A percentile compares a stretch with the other conserved stretches of the same genome.
Evolutionary conservation across 164 flowering plant genomes (phyloP).

Genomic region (Nymphaea colorata): DNA sequence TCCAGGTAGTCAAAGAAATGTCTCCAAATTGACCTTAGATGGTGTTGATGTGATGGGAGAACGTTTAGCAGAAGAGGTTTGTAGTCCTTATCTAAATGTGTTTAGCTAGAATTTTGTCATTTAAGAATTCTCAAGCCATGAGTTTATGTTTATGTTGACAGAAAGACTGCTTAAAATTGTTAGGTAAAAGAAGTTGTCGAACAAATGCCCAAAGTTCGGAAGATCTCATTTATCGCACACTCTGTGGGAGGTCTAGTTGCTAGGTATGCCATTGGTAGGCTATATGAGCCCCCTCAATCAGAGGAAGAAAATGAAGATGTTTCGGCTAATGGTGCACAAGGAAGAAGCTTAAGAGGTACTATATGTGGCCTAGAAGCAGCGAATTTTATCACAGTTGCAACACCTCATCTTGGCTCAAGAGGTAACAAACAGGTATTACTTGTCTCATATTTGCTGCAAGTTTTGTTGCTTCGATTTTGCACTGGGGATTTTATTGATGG

Average conservation of each 20-base stretch:
- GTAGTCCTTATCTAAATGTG: conserved; percentile 1
- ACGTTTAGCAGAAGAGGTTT: conserved; percentile 80
- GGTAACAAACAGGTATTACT: conserved; percentile 85
- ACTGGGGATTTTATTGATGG: too few species aligned
- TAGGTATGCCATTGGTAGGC: conserved; percentile 84
- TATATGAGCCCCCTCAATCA: conserved; percentile 38
- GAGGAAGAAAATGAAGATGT: conserved; percentile 16
- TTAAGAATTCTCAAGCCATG: background rate
- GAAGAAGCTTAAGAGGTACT: conserved; percentile 38
- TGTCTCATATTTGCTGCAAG: background rate
- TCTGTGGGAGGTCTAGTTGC: conserved; percentile 94
- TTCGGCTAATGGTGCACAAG: conserved; percentile 9
- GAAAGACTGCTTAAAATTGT: background rate
- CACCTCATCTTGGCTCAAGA: conserved; percentile 98
- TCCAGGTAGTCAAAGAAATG: conserved; percentile 84
- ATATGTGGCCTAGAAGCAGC: conserved; percentile 79
- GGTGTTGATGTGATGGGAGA: conserved; percentile 99
- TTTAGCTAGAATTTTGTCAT: background rate
- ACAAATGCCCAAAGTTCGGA: conserved; percentile 40
- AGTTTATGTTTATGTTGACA: background rate
- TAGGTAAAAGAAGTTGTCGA: conserved; percentile 67
- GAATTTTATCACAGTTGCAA: conserved; percentile 89
- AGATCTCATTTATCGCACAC: conserved; percentile 86
- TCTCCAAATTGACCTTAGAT: conserved; percentile 55
- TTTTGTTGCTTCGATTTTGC: background rate